phyloP scores from a whole-genome alignment of 1,284 basidiomycete genomes.

The Bondarzewia mesenterica region DNA sequence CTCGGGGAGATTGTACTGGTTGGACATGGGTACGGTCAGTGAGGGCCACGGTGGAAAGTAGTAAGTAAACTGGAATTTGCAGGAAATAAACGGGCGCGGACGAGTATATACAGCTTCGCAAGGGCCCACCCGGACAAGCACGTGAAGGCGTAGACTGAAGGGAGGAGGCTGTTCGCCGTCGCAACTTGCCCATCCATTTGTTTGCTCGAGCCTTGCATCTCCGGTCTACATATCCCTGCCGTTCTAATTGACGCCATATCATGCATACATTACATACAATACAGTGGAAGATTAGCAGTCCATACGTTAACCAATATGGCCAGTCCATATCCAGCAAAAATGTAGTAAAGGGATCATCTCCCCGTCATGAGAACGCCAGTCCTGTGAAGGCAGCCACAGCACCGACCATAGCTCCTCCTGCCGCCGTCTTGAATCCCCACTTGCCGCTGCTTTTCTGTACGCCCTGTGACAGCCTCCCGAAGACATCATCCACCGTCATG shows the following conservation, averaged over 20 bases:
- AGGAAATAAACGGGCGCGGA: too few relatives aligned
- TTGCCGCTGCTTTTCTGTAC: constrained; percentile 3
- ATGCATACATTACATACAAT: not conserved
- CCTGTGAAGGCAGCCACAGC: constrained; percentile 14
- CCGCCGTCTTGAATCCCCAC: constrained; percentile 6
- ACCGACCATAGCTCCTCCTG: constrained; percentile 12
- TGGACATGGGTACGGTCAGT: constrained; percentile 14
- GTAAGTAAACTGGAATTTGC: not conserved
- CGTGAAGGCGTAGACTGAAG: not conserved
- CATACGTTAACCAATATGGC: too few relatives aligned
- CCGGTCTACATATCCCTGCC: too few relatives aligned
- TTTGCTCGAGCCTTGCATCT: too few relatives aligned
- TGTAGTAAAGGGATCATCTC: too few relatives aligned
- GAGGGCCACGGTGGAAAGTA: not conserved
- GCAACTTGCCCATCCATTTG: not conserved
- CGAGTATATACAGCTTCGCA: too few relatives aligned
- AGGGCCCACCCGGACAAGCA: too few relatives aligned
- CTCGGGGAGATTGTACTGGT: constrained; percentile 31
- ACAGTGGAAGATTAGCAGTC: too few relatives aligned
- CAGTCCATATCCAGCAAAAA: not conserved
- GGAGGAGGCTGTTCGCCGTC: not conserved
- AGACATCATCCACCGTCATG: constrained; percentile 26
- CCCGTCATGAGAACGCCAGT: constrained; percentile 6
- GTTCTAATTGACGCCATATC: not conserved
- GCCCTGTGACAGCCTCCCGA: constrained; percentile 6